These are phyloP conservation scores for Neoboletus subvelutipes DNA, from an alignment of 768 basidiomycete genomes.

Conservation along the genomic window DNA sequence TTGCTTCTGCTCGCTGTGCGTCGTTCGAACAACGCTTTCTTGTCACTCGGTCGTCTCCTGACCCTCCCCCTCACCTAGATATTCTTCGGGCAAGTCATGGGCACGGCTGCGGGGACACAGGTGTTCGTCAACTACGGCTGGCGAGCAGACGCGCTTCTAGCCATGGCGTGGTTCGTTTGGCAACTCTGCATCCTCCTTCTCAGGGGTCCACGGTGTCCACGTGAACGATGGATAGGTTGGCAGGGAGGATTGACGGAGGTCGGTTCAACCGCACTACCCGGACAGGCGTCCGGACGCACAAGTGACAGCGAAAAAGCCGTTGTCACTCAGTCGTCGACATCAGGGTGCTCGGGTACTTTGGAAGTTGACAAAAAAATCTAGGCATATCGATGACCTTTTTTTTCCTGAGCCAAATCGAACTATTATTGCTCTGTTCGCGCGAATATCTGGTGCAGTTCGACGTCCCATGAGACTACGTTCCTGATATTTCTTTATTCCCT, in stretches of 20 bases:
- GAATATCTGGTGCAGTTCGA: not conserved
- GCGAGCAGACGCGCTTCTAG: slow-evolving; percentile 57
- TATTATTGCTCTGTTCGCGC: too few relatives aligned
- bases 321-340: not conserved
- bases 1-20: slow-evolving; percentile 63
- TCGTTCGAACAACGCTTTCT: not conserved
- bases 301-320: slow-evolving; percentile 7
- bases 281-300: not conserved
- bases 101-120: slow-evolving; percentile 70
- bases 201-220: slow-evolving; percentile 56
- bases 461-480: not conserved
- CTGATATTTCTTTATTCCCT: not conserved
- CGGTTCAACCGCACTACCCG: not conserved
- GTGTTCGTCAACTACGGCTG: slow-evolving; percentile 70
- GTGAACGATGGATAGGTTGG: slow-evolving; percentile 54
- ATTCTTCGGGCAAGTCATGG: slow-evolving; percentile 79
- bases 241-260: not conserved
- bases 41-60: not conserved
- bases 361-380: not conserved
- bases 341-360: not conserved
- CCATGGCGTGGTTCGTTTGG: slow-evolving; percentile 55
- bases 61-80: slow-evolving; percentile 28
- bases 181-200: slow-evolving; percentile 55
- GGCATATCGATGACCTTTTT: not conserved
- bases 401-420: not conserved